Base-by-base conservation (phyloP, 169 alveolate genomes). In the Condylostoma magnum region DNA sequence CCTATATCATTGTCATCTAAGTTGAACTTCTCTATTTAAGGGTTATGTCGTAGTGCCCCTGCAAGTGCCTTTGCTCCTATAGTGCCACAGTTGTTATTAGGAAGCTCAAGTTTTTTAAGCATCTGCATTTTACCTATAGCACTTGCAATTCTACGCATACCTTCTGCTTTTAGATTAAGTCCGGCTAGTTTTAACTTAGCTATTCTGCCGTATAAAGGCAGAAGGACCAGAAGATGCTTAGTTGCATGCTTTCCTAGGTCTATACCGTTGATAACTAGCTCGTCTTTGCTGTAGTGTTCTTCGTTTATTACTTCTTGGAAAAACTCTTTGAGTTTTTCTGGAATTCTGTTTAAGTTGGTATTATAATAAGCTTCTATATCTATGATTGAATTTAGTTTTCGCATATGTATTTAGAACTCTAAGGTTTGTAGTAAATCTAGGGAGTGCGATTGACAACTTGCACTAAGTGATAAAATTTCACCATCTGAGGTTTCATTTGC, bases 51-150 rank as follows among this genome's bases (percentile, higher is more conserved):
- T n/a, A n/a, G n/a, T n/a, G n/a, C n/a, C n/a, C n/a, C n/a, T n/a
- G n/a, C n/a, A n/a, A n/a, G n/a, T n/a, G n/a, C n/a, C n/a, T n/a
- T n/a, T n/a, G n/a, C n/a, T n/a, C n/a, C n/a, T n/a, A n/a, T n/a
- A n/a, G n/a, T n/a, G n/a, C n/a, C n/a, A n/a, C n/a, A 43, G 31
- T 63, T 57, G 33, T 63, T 63, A 44, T 63, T 57, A 12, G 60
- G 22, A 10, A 63, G 28, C 15, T 38, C 60, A 63, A 63, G 73
- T 6, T 22, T 63, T 41, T 63, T 28, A 0, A 63, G 43, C 38
- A 20, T 22, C 12, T 38, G 38, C 12, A 37, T 28, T 3, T 18
- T 37, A 2, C 37, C 15, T 12, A 63, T 28, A 18, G 58, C 55
- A 27, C 46, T 57, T 6, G 58, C 73, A 10, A 63, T 10, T 3